Percentiles rank a stretch among this genome's conserved stretches.
Evolutionary conservation across 2,329 filamentous ascomycete species (phyloP).

Genomic region (Cytospora piceicola): DNA sequence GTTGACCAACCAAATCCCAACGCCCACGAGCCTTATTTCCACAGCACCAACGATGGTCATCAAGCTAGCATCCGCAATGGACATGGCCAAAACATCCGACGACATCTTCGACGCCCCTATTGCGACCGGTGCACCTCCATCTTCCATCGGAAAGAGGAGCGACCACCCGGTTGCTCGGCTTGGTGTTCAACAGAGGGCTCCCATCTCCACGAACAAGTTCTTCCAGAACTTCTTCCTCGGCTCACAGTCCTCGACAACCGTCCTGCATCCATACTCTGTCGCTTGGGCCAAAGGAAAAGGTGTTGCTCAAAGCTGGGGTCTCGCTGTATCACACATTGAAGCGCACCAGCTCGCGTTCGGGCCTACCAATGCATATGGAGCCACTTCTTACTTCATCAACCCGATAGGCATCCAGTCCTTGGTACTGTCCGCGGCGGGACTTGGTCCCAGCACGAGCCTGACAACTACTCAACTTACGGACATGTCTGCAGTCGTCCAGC

Average conservation of each 20-base stretch:
- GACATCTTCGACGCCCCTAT: conserved; percentile 63
- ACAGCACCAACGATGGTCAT: conserved; percentile 31
- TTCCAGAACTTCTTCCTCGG: conserved; percentile 81
- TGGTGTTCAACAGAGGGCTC: conserved; percentile 52
- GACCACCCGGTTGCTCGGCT: conserved; percentile 64
- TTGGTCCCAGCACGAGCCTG: conserved; percentile 63
- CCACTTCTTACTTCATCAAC: conserved; percentile 75
- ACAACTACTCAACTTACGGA: conserved; percentile 58
- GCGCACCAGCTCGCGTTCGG: conserved; percentile 70
- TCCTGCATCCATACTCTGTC: conserved; percentile 75
- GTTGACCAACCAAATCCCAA: conserved; percentile 32
- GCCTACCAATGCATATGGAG: conserved; percentile 57
- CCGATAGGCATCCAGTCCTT: conserved; percentile 82
- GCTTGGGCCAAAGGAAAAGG: conserved; percentile 69
- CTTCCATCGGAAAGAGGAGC: conserved; percentile 49
- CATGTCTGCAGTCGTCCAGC: conserved; percentile 68
- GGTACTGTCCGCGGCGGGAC: conserved; percentile 76
- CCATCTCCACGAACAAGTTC: conserved; percentile 78
- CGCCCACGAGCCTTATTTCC: conserved; percentile 22
- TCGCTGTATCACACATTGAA: conserved; percentile 77
- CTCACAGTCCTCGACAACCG: conserved; percentile 69
- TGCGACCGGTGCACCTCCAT: conserved; percentile 54
- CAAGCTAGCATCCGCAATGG: conserved; percentile 34
- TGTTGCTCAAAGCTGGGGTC: conserved; percentile 70
- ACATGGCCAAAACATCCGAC: conserved; percentile 35